Percentiles rank a stretch among this genome's conserved stretches.
These are phyloP conservation scores for Fistulifera solaris DNA, from an alignment of 108 stramenopile genomes.

Conservation along the genomic window DNA sequence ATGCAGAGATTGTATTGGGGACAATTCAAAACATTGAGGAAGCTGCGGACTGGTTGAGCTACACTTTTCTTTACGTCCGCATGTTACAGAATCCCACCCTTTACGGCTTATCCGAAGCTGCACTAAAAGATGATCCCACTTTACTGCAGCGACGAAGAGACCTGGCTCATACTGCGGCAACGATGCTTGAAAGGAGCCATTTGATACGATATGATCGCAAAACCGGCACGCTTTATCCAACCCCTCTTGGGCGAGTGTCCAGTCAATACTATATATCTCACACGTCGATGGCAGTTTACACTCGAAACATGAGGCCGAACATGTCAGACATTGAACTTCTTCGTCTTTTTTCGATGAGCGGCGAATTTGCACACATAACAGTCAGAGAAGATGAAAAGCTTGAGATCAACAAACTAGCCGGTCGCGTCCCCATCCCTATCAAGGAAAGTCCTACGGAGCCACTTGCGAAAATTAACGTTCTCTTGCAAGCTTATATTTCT, in stretches of 20 bases:
- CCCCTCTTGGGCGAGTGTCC: constrained; percentile 93
- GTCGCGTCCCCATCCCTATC: constrained; percentile 96
- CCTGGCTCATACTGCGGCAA: constrained; percentile 89
- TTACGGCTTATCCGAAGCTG: constrained; percentile 76
- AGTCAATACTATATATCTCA: constrained; percentile 98
- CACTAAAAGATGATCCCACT: constrained; percentile 74
- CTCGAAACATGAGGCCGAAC: constrained; percentile 89
- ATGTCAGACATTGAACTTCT: constrained; percentile 98
- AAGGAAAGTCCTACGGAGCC: constrained; percentile 93
- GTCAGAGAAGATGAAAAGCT: constrained; percentile 97
- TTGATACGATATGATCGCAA: constrained; percentile 91
- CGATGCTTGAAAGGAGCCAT: constrained; percentile 84
- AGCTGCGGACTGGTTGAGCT: constrained; percentile 96
- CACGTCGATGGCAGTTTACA: constrained; percentile 91
- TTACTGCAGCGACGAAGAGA: constrained; percentile 85
- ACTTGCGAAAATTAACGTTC: constrained; percentile 94
- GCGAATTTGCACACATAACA: constrained; percentile 94
- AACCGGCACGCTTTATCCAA: constrained; percentile 85
- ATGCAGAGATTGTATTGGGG: constrained; percentile 96
- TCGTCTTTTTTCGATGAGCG: constrained; percentile 91
- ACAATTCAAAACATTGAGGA: constrained; percentile 85
- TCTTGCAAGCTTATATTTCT: constrained; percentile 97
- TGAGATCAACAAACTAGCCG: constrained; percentile 90
- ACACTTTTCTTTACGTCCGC: constrained; percentile 96
- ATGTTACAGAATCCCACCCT: constrained; percentile 93